Evolutionary conservation across 345 rosid species (phyloP), one percentile per base, ranked within the genome.

Genomic region (Eutrema heterophyllum): DNA sequence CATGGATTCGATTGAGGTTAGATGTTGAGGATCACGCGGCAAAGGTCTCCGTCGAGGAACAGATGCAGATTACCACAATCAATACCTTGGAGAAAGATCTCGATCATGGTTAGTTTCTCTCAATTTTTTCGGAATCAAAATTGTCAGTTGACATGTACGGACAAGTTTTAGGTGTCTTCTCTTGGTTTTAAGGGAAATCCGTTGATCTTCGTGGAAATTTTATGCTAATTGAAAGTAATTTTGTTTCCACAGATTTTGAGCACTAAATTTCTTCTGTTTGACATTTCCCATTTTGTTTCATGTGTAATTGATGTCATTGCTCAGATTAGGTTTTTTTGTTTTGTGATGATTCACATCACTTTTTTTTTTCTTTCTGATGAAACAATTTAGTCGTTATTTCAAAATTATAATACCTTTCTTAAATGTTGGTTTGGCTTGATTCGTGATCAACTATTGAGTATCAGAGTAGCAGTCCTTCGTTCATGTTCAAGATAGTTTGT

Each of bases 1-100:
- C 35, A 35, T 61, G 43, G 65, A 64, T 38, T 70, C 55, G 40
- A 39, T 35, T 40, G 73, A 26, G 32, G 9, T 38, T 68, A 91
- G 94, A 91, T 72, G 94, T 84, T 64, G 96, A 91, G 80, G 94
- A 93, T 86, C 94, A 88, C 44, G 88, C 86, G 2, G 86, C 92
- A 16, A 87, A 86, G 83, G 77, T 78, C 58, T 84, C 93, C 5
- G 85, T 81, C 14, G 87, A 93, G 61, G 96, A 88, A 84, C 94
- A 91, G 39, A 76, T 68, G 83, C 89, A 36, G 58, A 63, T 85
- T 70, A 66, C 90, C 6, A 80, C 85, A 13, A 83, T 87, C 77
- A 86, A 76, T 58, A 70, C 88, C 36, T 48, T 87, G 78, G 86
- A 89, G 62, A 82, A 76, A 44, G 89, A 93, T 65, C 84, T 90